These are phyloP conservation scores for Rhynchosporium graminicola DNA, from an alignment of 2,329 filamentous ascomycete genomes.

Conservation along the genomic window DNA sequence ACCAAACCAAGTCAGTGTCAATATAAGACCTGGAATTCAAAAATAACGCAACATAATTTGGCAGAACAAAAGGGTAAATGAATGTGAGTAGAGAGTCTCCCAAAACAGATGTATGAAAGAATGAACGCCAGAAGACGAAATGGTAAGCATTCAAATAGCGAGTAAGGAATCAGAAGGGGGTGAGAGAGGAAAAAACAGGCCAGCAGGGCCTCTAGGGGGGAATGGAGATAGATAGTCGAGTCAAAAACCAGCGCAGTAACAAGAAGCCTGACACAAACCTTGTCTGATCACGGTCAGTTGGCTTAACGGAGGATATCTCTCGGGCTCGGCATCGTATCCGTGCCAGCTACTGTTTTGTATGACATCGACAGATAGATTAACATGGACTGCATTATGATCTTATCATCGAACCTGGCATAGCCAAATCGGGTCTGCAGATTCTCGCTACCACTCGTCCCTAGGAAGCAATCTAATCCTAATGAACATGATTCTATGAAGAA, in stretches of 20 bases:
- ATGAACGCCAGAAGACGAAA: not conserved
- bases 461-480: no score
- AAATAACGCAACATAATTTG: not conserved
- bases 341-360: not conserved
- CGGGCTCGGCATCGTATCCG: not conserved
- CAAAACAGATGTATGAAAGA: not conserved
- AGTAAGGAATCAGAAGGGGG: constrained; percentile 8
- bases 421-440: not conserved
- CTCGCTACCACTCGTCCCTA: not conserved
- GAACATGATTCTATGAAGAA: no score
- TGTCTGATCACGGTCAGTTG: no score
- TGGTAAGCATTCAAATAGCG: not conserved
- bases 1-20: not conserved
- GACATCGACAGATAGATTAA: no score
- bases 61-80: not conserved
- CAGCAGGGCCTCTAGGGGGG: constrained; percentile 1
- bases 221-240: not conserved
- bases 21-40: constrained; percentile 9
- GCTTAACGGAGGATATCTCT: not conserved
- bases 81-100: not conserved
- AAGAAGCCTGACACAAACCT: no score
- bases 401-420: not conserved
- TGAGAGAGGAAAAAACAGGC: not conserved
- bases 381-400: not conserved
- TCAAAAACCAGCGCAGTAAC: not conserved